Conservation (phyloP, 306 rosid species). For the Dicorynia guianensis region DNA sequence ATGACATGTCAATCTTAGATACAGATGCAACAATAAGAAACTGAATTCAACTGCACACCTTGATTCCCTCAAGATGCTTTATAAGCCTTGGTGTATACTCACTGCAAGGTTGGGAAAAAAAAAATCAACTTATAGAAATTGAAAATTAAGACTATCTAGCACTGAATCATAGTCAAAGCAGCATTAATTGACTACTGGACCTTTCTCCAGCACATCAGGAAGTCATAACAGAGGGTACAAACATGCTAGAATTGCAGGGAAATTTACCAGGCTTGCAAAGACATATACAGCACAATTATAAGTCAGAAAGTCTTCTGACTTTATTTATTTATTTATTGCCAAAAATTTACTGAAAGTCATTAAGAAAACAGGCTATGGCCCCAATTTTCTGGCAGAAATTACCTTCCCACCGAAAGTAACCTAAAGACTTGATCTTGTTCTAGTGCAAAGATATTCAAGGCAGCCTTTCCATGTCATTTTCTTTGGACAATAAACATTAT, state of each 20-base stretch:
- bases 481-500: background rate
- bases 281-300: background rate
- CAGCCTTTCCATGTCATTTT: conserved; percentile 6
- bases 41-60: conserved; percentile 59
- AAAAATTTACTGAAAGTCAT: too few relatives aligned
- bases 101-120: conserved; percentile 52
- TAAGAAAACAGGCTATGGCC: background rate
- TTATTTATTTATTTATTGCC: too few relatives aligned
- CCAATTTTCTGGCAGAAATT: background rate
- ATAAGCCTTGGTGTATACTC: conserved; percentile 92
- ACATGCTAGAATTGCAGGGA: background rate
- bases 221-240: too few relatives aligned
- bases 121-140: conserved; percentile 25
- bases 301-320: background rate
- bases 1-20: conserved; percentile 6
- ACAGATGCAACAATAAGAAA: conserved; percentile 37
- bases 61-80: conserved; percentile 89
- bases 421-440: too few relatives aligned
- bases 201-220: background rate
- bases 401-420: too few relatives aligned
- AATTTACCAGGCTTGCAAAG: background rate
- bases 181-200: background rate
- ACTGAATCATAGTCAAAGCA: conserved; percentile 16
- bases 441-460: too few relatives aligned
- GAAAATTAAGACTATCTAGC: conserved; percentile 23